phyloP scores from a whole-genome alignment of 768 basidiomycete genomes.

The Epithele typhae region DNA sequence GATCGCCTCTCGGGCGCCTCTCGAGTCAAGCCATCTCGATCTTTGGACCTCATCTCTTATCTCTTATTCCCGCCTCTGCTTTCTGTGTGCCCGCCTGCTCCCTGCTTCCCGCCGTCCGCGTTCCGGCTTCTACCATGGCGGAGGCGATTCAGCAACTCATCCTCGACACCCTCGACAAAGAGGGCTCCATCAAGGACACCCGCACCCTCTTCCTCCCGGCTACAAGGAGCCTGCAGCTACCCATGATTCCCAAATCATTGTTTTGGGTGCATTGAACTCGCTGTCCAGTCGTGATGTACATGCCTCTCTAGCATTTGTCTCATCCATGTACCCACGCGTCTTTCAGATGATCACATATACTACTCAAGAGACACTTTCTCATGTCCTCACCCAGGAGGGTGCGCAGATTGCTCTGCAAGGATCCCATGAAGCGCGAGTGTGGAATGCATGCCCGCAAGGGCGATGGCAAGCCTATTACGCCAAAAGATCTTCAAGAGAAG shows the following conservation, averaged over 20 bases:
- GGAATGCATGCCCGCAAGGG: conserved; percentile 81
- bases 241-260: conserved; percentile 75
- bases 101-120: background rate
- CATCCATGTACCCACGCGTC: background rate
- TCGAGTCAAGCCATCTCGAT: conserved; percentile 17
- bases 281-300: conserved; percentile 79
- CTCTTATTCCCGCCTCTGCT: conserved; percentile 3
- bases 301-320: conserved; percentile 8
- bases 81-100: background rate
- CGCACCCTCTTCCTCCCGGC: conserved; percentile 60
- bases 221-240: conserved; percentile 50
- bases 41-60: background rate
- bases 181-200: conserved; percentile 60
- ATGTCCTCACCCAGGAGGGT: conserved; percentile 82
- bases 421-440: conserved; percentile 94
- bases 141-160: conserved; percentile 78
- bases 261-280: conserved; percentile 91
- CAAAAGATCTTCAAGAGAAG: conserved; percentile 62
- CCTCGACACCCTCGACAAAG: conserved; percentile 62
- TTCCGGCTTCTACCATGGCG: conserved; percentile 44
- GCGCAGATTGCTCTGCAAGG: conserved; percentile 71
- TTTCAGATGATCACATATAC: conserved; percentile 79
- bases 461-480: conserved; percentile 58
- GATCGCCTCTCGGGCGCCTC: conserved; percentile 14
- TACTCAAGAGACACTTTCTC: conserved; percentile 68